Evolutionary conservation across 2,329 filamentous ascomycete species (phyloP).

Genomic region (Trichoderma arundinaceum): DNA sequence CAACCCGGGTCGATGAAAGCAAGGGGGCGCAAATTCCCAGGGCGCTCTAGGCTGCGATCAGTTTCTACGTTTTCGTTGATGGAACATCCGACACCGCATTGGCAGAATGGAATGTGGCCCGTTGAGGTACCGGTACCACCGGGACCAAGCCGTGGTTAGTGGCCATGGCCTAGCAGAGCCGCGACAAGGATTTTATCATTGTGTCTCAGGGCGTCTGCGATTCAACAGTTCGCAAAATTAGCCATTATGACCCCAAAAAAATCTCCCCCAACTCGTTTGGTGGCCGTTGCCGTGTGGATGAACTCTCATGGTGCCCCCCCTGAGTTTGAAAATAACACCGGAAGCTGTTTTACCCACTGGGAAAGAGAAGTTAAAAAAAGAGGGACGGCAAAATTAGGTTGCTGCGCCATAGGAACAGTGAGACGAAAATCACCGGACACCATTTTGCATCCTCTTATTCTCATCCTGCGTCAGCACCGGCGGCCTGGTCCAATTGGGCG

Average conservation of each 20-base stretch:
- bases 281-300: constrained; percentile 28
- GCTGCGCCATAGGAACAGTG: neutral
- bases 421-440: constrained; percentile 5
- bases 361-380: neutral
- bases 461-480: constrained; percentile 24
- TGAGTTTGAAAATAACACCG: constrained; percentile 16
- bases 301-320: neutral
- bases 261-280: constrained; percentile 35
- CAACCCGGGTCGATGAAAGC: neutral
- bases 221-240: constrained; percentile 34
- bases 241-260: constrained; percentile 28
- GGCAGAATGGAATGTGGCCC: constrained; percentile 4
- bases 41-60: neutral
- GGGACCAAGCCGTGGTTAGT: constrained; percentile 16
- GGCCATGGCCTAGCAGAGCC: constrained; percentile 15
- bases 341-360: constrained; percentile 13
- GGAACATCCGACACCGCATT: constrained; percentile 23
- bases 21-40: neutral
- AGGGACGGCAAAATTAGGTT: constrained; percentile 3
- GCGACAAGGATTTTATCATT: constrained; percentile 30
- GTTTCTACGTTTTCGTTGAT: neutral
- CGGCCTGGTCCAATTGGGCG: neutral
- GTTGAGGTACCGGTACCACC: constrained; percentile 32
- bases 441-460: constrained; percentile 4
- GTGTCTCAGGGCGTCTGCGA: constrained; percentile 25